These are phyloP conservation scores for Mangifera indica DNA, from an alignment of 345 rosid species.

Conservation along the genomic window DNA sequence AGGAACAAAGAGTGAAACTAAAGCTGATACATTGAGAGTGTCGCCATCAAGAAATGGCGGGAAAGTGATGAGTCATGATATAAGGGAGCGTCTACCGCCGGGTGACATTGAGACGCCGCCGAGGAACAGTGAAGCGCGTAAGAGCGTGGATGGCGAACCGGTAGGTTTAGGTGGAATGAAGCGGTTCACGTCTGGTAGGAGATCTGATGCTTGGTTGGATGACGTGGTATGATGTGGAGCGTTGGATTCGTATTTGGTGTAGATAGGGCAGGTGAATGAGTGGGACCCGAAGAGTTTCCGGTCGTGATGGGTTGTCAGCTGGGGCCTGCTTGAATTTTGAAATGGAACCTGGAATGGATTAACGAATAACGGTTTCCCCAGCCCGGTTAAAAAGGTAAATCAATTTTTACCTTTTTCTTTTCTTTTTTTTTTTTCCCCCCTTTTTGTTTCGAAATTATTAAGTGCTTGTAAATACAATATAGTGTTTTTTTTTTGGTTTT, in stretches of 20 bases:
- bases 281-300: conserved; percentile 22
- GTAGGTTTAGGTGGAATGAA: conserved; percentile 52
- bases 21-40: conserved; percentile 22
- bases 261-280: background rate
- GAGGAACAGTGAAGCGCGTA: conserved; percentile 24
- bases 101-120: conserved; percentile 30
- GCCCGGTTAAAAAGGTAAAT: conserved; percentile 22
- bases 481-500: conserved; percentile 1
- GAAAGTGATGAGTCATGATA: conserved; percentile 34
- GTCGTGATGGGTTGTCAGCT: conserved; percentile 26
- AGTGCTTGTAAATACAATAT: conserved; percentile 29
- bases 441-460: background rate
- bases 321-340: conserved; percentile 21
- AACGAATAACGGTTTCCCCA: conserved; percentile 13
- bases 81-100: conserved; percentile 54
- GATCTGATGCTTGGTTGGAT: conserved; percentile 39
- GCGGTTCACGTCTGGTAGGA: conserved; percentile 66
- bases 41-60: conserved; percentile 22
- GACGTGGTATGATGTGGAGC: conserved; percentile 37
- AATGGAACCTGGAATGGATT: conserved; percentile 34
- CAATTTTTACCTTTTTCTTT: background rate
- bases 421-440: background rate
- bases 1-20: conserved; percentile 11
- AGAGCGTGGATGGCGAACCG: conserved; percentile 24
- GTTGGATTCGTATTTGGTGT: conserved; percentile 16